Percentiles rank a stretch among this genome's conserved stretches.
Evolutionary conservation across 495 filamentous ascomycete genomes (phyloP).

Genomic region (Astrothelium subdiscretum): DNA sequence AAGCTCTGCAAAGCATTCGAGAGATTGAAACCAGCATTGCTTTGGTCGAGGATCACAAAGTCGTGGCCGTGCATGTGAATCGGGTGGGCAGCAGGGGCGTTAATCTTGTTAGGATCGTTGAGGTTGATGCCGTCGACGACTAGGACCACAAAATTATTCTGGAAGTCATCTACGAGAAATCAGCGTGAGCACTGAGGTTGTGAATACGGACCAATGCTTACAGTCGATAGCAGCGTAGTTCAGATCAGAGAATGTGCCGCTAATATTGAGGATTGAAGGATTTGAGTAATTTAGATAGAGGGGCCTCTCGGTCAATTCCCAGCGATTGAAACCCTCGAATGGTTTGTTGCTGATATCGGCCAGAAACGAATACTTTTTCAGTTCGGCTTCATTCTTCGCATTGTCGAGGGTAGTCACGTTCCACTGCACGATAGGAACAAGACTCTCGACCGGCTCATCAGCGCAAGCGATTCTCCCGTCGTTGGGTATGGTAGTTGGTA

Average conservation of each 20-base stretch:
- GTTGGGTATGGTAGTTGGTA: constrained; percentile 2
- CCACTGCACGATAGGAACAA: constrained; percentile 15
- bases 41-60: constrained; percentile 7
- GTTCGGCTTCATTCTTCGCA: background rate
- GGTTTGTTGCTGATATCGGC: constrained; percentile 3
- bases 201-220: background rate
- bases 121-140: constrained; percentile 10
- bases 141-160: constrained; percentile 14
- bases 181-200: background rate
- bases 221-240: constrained; percentile 17
- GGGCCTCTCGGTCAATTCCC: constrained; percentile 10
- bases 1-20: background rate
- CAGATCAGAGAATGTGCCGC: constrained; percentile 7
- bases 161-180: constrained; percentile 10
- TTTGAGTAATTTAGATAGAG: constrained; percentile 18
- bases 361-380: constrained; percentile 8
- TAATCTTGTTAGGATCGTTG: background rate
- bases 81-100: constrained; percentile 1
- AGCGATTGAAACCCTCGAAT: constrained; percentile 7
- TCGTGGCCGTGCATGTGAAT: constrained; percentile 5
- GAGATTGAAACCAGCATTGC: background rate
- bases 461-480: constrained; percentile 6
- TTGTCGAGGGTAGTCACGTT: constrained; percentile 13
- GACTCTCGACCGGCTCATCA: constrained; percentile 8
- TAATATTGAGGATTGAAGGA: constrained; percentile 14